Evolutionary conservation across 1,284 basidiomycete species (phyloP), one percentile per base, ranked within the genome.

Genomic region (Apiotrichum domesticum): DNA sequence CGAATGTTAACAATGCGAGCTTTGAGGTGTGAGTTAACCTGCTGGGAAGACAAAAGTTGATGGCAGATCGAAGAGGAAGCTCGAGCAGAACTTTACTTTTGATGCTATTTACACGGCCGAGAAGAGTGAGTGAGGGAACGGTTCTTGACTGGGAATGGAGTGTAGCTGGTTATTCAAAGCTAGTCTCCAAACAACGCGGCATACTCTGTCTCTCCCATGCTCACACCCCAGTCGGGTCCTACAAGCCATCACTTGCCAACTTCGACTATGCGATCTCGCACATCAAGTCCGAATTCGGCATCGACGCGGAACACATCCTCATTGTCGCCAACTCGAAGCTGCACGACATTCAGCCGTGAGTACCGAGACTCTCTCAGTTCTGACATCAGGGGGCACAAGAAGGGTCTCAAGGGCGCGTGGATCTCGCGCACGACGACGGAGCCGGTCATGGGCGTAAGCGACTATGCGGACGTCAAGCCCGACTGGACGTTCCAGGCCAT

Each of bases 181-280:
- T 21, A 21, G 21, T 21, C 21, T 21, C 21, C 21, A 21, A 21
- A 21, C 21, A 21, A 21, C 21, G 21, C 21, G 21, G 21, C 21
- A 21, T 21, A 8, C 29, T 39, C 37, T 39, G 37, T 39, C 7
- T 13, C 37, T 8, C 37, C 8, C 35, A 65, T 21, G 15, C 35
- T 48, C 10, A 49, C 47, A 13, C 5, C 4, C 4, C 15, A 50
- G 67, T 72, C 55, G 69, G 69, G 10, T 61, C 59, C 2, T 71
- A 70, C 60, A 72, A 71, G 56, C 71, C 70, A 15, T 58, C 64
- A 41, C 57, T 65, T 41, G 32, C 58, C 21, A 71, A 71, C 62
- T 71, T 72, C 45, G 55, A 66, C 10, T 67, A 71, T 53, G 67
- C 66, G 9, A 62, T 71, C 46, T 41, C 58, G 21, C 39, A 57